These are phyloP conservation scores for Solanum pimpinellifolium DNA, from an alignment of 257 asterid species.

Conservation along the genomic window DNA sequence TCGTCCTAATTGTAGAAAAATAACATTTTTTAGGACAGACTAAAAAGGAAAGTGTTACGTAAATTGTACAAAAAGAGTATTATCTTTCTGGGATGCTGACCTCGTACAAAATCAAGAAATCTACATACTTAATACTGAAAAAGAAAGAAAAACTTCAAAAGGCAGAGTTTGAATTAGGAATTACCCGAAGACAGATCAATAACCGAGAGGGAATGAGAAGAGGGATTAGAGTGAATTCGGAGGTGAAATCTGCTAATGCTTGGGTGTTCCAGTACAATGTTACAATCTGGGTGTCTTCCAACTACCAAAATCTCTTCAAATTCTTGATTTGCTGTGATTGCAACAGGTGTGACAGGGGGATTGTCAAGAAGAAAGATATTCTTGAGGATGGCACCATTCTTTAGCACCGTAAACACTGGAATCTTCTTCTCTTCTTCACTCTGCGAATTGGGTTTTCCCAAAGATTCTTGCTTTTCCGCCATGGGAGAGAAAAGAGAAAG, in stretches of 20 bases:
- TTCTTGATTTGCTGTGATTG: neutral
- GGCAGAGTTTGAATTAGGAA: neutral
- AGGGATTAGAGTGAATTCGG: slow-evolving; percentile 51
- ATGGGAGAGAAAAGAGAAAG: neutral
- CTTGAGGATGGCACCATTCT: slow-evolving; percentile 55
- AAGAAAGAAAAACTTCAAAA: neutral
- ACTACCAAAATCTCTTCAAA: slow-evolving; percentile 48
- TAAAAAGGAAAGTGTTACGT: no score
- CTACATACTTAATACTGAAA: neutral
- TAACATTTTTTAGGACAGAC: no score
- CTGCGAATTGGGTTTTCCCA: neutral
- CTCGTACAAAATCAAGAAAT: neutral
- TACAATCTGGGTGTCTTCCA: slow-evolving; percentile 85
- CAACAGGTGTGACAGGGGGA: slow-evolving; percentile 15
- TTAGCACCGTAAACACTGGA: slow-evolving; percentile 74
- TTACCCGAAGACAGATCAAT: slow-evolving; percentile 64
- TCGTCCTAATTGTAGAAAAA: neutral
- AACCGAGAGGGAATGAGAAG: slow-evolving; percentile 40
- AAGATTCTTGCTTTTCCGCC: neutral
- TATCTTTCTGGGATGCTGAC: neutral
- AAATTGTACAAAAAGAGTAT: neutral
- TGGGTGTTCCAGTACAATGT: slow-evolving; percentile 76
- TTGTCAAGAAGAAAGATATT: slow-evolving; percentile 55
- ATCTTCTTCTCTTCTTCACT: slow-evolving; percentile 36
- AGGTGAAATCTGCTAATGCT: slow-evolving; percentile 92